Base-by-base conservation (phyloP, 805 yeast species). In the Kluyveromyces aestuarii region DNA sequence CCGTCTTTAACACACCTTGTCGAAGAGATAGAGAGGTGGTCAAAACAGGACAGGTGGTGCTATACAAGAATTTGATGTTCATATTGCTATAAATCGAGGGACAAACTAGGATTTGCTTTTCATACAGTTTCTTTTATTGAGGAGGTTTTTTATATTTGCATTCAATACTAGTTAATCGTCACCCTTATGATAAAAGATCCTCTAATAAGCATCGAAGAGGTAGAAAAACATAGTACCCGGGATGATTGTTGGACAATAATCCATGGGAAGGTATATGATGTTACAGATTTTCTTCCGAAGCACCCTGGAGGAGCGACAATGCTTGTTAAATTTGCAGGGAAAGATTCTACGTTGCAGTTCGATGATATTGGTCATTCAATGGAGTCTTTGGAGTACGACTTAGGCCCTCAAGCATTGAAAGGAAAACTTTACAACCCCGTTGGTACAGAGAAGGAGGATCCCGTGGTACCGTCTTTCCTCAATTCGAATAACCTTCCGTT, bases 401-500 rank as follows among this genome's bases (percentile, higher is more conserved):
- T 82, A 52, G 60, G 80, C 38, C 77, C 79, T 40, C 78, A 73
- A 45, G 68, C 78, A 41, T 70, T 80, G 36, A 78, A 77, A 60
- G 78, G 77, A 36, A 4, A 27, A 6, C 14, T 43, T n/a, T 43
- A 43, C 39, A 4, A 33, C 6, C 38, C 45, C 7, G 16, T 7
- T 19, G 18, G 17, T 13, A 19, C 13, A 17, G 19, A 37, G 19
- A n/a, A 13, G 17, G 21, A 35, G 27, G 43, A n/a, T 10, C 4
- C 4, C 17, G 40, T 16, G 8, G 14, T 19, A 5, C 39, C 45
- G 39, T 43, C 14, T 6, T 17, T 43, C 27, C 18, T 16, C 14
- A 35, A 10, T 17, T 7, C 27, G 13, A 16, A 11, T 2, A 8
- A 33, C 27, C 45, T 43, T 21, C 39, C 45, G n/a, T 43, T 27